A percentile compares a stretch with the other conserved stretches of the same genome.
Conservation (phyloP, 1,139 yeast species). For the Zygosaccharomyces sapae region DNA sequence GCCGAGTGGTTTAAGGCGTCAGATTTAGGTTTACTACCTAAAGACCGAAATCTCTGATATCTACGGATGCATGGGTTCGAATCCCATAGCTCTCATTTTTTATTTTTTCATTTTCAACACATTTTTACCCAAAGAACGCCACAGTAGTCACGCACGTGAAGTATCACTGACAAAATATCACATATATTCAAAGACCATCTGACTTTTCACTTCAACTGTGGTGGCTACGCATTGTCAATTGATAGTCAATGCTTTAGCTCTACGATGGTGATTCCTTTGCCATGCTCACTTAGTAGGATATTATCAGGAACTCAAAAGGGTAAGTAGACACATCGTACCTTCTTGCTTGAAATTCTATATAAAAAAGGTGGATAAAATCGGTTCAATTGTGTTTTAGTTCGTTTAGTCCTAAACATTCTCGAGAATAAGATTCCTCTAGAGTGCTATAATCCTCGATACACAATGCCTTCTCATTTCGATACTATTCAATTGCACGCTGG, state of each 20-base stretch:
- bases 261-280: background rate
- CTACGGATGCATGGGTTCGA: conserved; percentile 36
- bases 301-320: background rate
- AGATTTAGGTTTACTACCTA: conserved; percentile 28
- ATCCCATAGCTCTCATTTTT: conserved; percentile 33
- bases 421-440: no score
- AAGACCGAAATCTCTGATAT: conserved; percentile 28
- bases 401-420: no score
- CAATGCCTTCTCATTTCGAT: conserved; percentile 66
- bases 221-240: conserved; percentile 9
- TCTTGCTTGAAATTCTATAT: background rate
- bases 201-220: conserved; percentile 11
- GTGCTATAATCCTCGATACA: background rate
- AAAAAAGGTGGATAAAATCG: background rate
- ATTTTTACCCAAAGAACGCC: conserved; percentile 1
- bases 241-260: background rate
- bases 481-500: conserved; percentile 96
- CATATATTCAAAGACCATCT: conserved; percentile 1
- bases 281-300: no score
- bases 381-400: no score
- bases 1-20: conserved; percentile 37
- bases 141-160: conserved; percentile 7
- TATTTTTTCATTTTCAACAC: conserved; percentile 2
- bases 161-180: no score
- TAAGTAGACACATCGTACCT: background rate